Evolutionary conservation across 1,284 basidiomycete genomes (phyloP).

Genomic region (Apiotrichum porosum): DNA sequence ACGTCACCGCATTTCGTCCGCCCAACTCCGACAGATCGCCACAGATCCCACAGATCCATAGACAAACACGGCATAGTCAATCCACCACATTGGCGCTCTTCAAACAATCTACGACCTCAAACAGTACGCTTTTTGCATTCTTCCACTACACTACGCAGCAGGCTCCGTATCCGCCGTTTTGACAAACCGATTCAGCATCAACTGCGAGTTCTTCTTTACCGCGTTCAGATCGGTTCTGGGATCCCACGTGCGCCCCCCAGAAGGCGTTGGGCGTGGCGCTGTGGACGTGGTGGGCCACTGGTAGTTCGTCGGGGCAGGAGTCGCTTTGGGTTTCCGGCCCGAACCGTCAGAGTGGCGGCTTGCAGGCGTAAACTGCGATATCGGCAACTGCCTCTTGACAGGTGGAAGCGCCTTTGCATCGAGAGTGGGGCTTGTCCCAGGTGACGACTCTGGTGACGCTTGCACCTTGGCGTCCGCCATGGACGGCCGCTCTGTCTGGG

Average conservation of each 20-base stretch:
- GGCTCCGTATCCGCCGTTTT: background rate
- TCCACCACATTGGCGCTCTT: too few relatives aligned
- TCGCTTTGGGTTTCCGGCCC: background rate
- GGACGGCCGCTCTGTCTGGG: slow-evolving; percentile 31
- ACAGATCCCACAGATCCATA: too few relatives aligned
- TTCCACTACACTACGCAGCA: too few relatives aligned
- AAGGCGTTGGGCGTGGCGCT: too few relatives aligned
- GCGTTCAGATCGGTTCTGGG: slow-evolving; percentile 36
- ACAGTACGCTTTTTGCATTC: too few relatives aligned
- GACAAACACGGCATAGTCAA: too few relatives aligned
- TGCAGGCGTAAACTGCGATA: background rate
- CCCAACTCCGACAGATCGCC: too few relatives aligned
- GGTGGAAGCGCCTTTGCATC: background rate
- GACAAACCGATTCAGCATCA: slow-evolving; percentile 65
- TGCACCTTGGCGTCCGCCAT: slow-evolving; percentile 34
- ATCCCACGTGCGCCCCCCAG: slow-evolving; percentile 27
- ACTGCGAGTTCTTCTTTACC: slow-evolving; percentile 68
- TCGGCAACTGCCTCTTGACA: too few relatives aligned
- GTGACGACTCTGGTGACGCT: slow-evolving; percentile 7
- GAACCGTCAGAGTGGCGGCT: background rate
- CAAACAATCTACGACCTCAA: too few relatives aligned
- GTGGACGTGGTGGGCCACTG: too few relatives aligned
- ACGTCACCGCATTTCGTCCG: too few relatives aligned
- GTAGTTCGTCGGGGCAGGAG: too few relatives aligned
- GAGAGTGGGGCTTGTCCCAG: background rate